Evolutionary conservation across 305 asterid genomes (phyloP), one percentile per base, ranked within the genome.

Genomic region (Fraxinus nigra): DNA sequence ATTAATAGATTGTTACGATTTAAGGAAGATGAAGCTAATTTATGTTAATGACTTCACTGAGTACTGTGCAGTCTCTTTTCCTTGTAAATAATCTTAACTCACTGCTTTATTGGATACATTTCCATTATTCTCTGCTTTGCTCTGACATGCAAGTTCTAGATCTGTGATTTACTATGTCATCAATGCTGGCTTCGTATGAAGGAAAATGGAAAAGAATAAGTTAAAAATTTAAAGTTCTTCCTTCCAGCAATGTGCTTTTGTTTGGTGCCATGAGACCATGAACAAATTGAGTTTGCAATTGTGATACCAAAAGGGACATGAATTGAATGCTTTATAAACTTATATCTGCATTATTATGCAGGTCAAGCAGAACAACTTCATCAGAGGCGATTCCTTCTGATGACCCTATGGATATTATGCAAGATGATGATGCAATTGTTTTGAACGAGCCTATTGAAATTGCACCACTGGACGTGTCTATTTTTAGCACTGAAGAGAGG

Each of bases 291-390:
- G 48, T 59, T 54, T 56, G 40, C 37, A 13, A 65, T 78, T 40
- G 59, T 46, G 14, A 24, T 37, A 56, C 69, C 7, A 37, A 70
- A 37, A 18, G 26, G 61, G 54, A 46, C n/a, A 46, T 46, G 10
- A 43, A 43, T 63, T 54, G 34, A 30, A 24, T 13, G 35, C 35
- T 75, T 74, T 65, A 38, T 63, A 61, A 83, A 76, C 80, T 61
- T 54, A 34, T 43, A 46, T 76, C 78, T 14, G 81, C 78, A 87
- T 85, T 18, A 76, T 79, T 67, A 18, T 83, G 74, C 91, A 95
- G 92, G 90, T 93, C 97, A 34, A 92, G 96, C 92, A 89, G 95
- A 92, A 92, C 95, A 54, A 92, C 96, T 76, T 87, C 79, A 81
- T 91, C 97, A 2, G 97, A 88, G 86, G 63, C 93, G 74, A 76